Percentiles rank a stretch among this genome's conserved stretches.
phyloP scores from a whole-genome alignment of 192 early-diverging fungal species.

The Geranomyces michiganensis region DNA sequence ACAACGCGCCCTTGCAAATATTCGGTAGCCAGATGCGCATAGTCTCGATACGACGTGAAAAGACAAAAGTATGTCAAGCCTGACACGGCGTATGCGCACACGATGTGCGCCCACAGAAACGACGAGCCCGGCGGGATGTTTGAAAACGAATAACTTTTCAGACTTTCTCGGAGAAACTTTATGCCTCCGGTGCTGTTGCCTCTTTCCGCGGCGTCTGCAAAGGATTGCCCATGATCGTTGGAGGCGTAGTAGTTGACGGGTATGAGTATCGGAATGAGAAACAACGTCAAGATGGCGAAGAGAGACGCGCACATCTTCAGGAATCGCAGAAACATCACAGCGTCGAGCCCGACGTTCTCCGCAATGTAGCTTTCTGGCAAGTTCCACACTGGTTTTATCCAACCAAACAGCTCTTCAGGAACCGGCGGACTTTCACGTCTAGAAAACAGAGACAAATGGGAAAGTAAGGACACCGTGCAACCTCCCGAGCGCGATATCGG shows the following conservation, averaged over 20 bases:
- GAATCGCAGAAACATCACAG: slow-evolving; percentile 55
- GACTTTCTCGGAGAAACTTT: slow-evolving; percentile 9
- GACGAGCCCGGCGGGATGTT: slow-evolving; percentile 40
- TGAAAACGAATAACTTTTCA: slow-evolving; percentile 36
- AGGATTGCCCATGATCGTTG: background rate
- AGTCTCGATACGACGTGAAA: slow-evolving; percentile 43
- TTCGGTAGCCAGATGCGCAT: slow-evolving; percentile 26
- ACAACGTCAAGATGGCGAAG: slow-evolving; percentile 27
- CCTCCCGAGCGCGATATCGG: no score
- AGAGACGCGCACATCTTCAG: slow-evolving; percentile 42
- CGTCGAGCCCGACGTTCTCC: slow-evolving; percentile 56
- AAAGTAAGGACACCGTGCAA: no score
- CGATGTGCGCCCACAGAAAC: slow-evolving; percentile 41
- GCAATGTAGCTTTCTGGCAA: slow-evolving; percentile 41
- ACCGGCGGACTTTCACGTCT: slow-evolving; percentile 41
- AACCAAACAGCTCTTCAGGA: slow-evolving; percentile 41
- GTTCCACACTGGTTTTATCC: slow-evolving; percentile 38
- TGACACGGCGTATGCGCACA: slow-evolving; percentile 47
- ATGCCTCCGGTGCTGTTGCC: slow-evolving; percentile 4
- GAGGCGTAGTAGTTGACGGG: slow-evolving; percentile 48
- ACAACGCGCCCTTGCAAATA: slow-evolving; percentile 40
- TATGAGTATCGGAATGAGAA: slow-evolving; percentile 40
- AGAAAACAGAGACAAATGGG: background rate
- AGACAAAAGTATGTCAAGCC: slow-evolving; percentile 38
- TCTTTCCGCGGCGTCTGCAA: background rate